These are phyloP conservation scores for Lactarius sanguifluus DNA, from an alignment of 768 basidiomycete species.

Conservation along the genomic window DNA sequence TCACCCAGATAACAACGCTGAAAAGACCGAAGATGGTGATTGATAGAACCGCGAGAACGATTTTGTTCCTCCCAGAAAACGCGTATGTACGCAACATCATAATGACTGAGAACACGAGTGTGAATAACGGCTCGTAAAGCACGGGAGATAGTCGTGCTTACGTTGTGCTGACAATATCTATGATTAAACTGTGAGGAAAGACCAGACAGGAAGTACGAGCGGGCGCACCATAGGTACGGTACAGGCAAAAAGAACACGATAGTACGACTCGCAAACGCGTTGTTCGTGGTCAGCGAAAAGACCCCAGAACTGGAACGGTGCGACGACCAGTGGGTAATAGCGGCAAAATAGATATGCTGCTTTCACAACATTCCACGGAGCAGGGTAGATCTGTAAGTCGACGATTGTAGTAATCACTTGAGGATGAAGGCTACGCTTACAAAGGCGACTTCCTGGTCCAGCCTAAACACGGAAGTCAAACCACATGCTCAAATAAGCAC, in stretches of 20 bases:
- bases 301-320: constrained; percentile 26
- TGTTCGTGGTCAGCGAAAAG: background rate
- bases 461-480: constrained; percentile 1
- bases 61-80: constrained; percentile 18
- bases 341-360: constrained; percentile 26
- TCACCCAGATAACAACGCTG: constrained; percentile 16
- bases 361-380: constrained; percentile 21
- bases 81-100: constrained; percentile 28
- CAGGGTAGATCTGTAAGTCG: constrained; percentile 21
- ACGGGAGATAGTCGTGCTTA: background rate
- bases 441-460: constrained; percentile 20
- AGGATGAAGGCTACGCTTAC: constrained; percentile 1
- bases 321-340: constrained; percentile 21
- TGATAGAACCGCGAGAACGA: constrained; percentile 10
- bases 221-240: constrained; percentile 20
- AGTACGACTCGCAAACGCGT: constrained; percentile 1
- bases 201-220: background rate
- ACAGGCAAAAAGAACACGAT: constrained; percentile 17
- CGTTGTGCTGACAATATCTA: constrained; percentile 23
- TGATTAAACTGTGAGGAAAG: background rate
- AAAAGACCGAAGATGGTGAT: constrained; percentile 1
- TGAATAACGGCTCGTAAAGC: constrained; percentile 2
- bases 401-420: background rate
- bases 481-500: background rate
- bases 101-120: constrained; percentile 14